Percentiles rank a stretch among this genome's conserved stretches.
These are phyloP conservation scores for Fusarium pseudocircinatum DNA, from an alignment of 2,329 filamentous ascomycete species.

Conservation along the genomic window DNA sequence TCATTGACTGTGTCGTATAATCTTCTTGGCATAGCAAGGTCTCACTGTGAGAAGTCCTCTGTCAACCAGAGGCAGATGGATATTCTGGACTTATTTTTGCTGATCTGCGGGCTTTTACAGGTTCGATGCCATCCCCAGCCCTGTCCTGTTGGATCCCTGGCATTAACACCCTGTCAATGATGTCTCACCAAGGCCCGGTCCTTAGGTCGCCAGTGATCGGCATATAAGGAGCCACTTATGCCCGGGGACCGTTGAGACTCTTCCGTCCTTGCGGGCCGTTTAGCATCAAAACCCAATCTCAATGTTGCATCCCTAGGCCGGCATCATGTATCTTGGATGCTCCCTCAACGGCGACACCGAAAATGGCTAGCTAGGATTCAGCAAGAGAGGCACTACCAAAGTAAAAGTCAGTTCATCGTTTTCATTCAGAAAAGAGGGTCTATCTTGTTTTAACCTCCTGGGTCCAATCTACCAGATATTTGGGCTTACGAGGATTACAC, in stretches of 20 bases:
- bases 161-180: background rate
- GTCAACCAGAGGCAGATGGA: too few species aligned
- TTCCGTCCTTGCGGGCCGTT: background rate
- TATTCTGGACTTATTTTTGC: background rate
- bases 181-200: background rate
- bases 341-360: background rate
- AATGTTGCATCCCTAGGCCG: background rate
- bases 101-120: background rate
- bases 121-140: background rate
- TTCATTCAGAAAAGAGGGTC: background rate
- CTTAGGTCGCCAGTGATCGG: background rate
- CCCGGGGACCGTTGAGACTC: background rate
- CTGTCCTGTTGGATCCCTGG: background rate
- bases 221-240: background rate
- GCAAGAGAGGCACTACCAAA: background rate
- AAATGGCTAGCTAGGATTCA: background rate
- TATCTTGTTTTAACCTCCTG: background rate
- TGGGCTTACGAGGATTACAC: background rate
- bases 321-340: background rate
- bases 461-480: background rate
- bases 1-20: background rate
- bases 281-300: conserved; percentile 2
- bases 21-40: background rate
- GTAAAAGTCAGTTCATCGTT: background rate
- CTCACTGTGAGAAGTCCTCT: background rate